These are phyloP conservation scores for Phytophthora capsici DNA, from an alignment of 352 stramenopile genomes.

Conservation along the genomic window DNA sequence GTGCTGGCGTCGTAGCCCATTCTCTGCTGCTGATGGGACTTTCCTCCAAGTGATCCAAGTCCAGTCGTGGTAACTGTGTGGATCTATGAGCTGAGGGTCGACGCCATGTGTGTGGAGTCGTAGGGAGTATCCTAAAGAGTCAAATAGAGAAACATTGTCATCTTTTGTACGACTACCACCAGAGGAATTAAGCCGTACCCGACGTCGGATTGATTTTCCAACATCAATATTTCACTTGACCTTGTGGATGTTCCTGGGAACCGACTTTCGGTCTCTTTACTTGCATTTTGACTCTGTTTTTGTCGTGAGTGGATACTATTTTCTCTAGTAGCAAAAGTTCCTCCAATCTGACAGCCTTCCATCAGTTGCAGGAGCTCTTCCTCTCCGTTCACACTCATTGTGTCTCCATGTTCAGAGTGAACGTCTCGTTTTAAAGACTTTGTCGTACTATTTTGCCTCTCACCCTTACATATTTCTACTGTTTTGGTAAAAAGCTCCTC, in stretches of 20 bases:
- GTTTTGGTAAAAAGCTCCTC: neutral
- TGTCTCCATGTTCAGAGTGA: slow-evolving; percentile 19
- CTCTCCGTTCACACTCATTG: neutral
- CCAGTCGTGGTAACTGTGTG: neutral
- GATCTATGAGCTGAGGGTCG: slow-evolving; percentile 21
- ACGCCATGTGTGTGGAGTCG: slow-evolving; percentile 7
- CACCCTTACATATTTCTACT: neutral
- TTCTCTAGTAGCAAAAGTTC: neutral
- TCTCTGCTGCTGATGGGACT: slow-evolving; percentile 17
- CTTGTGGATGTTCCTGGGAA: neutral
- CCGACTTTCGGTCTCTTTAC: slow-evolving; percentile 19
- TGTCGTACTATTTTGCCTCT: slow-evolving; percentile 4
- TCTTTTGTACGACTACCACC: neutral
- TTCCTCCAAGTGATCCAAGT: neutral
- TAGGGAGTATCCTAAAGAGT: neutral
- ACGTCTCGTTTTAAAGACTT: neutral
- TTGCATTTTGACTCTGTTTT: neutral
- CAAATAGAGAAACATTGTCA: neutral
- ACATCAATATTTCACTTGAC: neutral
- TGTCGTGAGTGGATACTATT: neutral
- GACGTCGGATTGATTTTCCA: slow-evolving; percentile 25
- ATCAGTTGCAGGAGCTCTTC: slow-evolving; percentile 23
- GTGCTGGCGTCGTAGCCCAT: slow-evolving; percentile 18
- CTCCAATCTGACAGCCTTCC: slow-evolving; percentile 18
- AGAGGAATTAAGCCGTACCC: neutral